Evolutionary conservation across 177 flowering plant species (phyloP), one percentile per base, ranked within the genome.

Genomic region (Vitis hybrid): DNA sequence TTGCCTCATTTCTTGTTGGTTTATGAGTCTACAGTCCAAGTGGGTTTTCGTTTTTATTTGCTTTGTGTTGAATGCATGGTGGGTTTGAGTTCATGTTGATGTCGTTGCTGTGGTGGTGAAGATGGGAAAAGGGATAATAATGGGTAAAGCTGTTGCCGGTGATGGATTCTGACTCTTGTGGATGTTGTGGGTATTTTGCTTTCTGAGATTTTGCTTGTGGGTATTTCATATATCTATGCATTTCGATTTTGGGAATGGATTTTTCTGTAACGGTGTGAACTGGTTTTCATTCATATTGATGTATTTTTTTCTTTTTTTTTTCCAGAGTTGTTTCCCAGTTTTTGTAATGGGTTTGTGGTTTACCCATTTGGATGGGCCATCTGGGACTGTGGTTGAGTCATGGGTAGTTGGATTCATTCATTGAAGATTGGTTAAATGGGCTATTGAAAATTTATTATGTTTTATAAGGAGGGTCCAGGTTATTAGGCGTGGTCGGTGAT

Each of bases 1-100:
- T 35, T 50, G 2, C 21, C 46, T 1, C 21, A 13, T 8, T 21
- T 32, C 11, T 57, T n/a, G 15, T 60, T 27, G 13, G 27, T 40
- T 18, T n/a, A 30, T 24, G 14, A 48, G 52, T 6, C 12, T 40
- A 49, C 15, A 32, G 32, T 52, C 32, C 19, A 10, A 21, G 70
- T 67, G 70, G 32, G 70, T 56, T 56, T 51, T 9, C 46, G 61
- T 24, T 46, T 68, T 68, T 56, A 49, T 64, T 27, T 14, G 40
- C 17, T 72, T n/a, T 66, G 62, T 40, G 7, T 19, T 63, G 54
- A 61, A 50, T 73, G 76, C 67, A 67, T 73, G 76, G 62, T 46
- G 63, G 49, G 74, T 71, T 64, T 48, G 62, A 40, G 68, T 56
- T 73, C 64, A 71, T 70, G 12, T 5, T 60, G 52, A 24, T 65